These are phyloP conservation scores for Cynara cardunculus DNA, from an alignment of 129 eudicot species.

Conservation along the genomic window DNA sequence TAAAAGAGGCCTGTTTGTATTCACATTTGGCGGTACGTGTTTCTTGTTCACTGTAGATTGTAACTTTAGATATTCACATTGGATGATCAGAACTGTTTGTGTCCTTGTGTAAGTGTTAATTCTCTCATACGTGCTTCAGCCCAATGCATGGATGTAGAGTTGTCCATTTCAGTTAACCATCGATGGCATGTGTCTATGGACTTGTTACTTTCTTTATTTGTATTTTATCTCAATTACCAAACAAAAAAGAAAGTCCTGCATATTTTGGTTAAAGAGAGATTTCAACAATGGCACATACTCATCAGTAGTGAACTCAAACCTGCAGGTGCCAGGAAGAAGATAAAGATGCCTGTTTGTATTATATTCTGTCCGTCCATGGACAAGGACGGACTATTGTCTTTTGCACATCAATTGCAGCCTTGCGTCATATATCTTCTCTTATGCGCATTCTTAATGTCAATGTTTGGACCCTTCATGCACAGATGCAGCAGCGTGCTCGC, in stretches of 20 bases:
- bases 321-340: slow-evolving; percentile 96
- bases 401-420: slow-evolving; percentile 95
- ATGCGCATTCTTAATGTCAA: slow-evolving; percentile 54
- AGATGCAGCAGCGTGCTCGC: slow-evolving; percentile 98
- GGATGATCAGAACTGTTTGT: not conserved
- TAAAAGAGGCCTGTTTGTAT: not conserved
- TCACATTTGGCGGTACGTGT: not conserved
- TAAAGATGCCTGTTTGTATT: slow-evolving; percentile 89
- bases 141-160: not conserved
- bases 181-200: not conserved
- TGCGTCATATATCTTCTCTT: slow-evolving; percentile 75
- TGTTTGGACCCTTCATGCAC: slow-evolving; percentile 81
- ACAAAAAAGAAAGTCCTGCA: not conserved
- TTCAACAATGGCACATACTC: not conserved
- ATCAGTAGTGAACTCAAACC: not conserved
- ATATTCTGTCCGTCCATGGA: slow-evolving; percentile 86
- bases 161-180: not conserved
- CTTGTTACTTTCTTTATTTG: not conserved
- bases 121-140: not conserved
- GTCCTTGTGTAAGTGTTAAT: not conserved
- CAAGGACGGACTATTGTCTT: slow-evolving; percentile 87
- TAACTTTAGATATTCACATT: not conserved
- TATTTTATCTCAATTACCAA: not conserved
- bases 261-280: not conserved
- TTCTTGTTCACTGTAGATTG: not conserved